Base-by-base conservation (phyloP, 306 rosid genomes). In the Prunus persica region DNA sequence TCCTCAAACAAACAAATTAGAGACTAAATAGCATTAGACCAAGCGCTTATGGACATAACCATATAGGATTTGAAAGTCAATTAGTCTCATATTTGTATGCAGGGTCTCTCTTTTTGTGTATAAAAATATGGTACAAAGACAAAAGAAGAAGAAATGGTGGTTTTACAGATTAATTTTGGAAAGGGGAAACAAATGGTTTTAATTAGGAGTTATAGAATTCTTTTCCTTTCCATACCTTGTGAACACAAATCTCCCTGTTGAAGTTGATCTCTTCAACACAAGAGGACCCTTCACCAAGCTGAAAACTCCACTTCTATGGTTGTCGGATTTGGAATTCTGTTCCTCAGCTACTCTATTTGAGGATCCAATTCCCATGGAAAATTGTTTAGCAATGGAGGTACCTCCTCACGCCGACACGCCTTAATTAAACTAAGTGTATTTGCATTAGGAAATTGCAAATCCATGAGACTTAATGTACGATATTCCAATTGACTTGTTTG, bases 231-330 rank as follows among this genome's bases (percentile, higher is more conserved):
- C 87, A 67, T 79, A 51, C 72, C 78, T 86, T 20, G 86, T 51
- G 70, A 79, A 63, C 69, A 72, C 77, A 50, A 86, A 58, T 73
- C 84, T 81, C 38, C 87, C 87, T 8, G 84, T 69, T 72, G 87
- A 86, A 72, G 56, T 78, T 3, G 87, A 85, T 79, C 90, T 84
- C 72, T 67, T 83, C 82, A 86, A 66, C 54, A 54, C 70, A 38
- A 67, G 74, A 60, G 56, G 72, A 65, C 80, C 77, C 65, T 68
- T 74, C 20, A 57, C 71, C 82, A 71, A 55, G 72, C 63, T 73
- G 28, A 79, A 52, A 68, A 71, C 83, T 52, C 79, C 86, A n/a
- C 72, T 63, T 61, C 65, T 71, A 6, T 11, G 49, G 32, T 79
- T 28, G 46, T 63, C 34, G 46, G n/a, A 54, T 69, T 77, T 71